Conservation (phyloP, 371 early-diverging fungal genomes). For the Rhizomucor miehei region DNA sequence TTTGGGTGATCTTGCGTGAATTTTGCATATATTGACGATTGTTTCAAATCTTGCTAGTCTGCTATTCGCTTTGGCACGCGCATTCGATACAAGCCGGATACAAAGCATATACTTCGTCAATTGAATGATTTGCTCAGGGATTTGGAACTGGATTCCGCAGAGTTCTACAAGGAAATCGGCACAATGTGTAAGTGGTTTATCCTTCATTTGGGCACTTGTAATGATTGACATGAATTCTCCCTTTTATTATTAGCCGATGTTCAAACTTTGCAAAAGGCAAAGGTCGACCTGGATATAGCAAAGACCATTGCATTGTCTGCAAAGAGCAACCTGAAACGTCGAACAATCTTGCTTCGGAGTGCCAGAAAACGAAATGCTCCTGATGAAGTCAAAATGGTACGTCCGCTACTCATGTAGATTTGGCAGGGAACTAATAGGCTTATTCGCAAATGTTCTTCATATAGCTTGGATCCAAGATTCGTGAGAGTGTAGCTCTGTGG, state of each 20-base stretch:
- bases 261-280: conserved; percentile 43
- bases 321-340: conserved; percentile 43
- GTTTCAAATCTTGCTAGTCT: background rate
- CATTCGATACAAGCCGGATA: conserved; percentile 47
- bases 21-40: background rate
- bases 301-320: conserved; percentile 46
- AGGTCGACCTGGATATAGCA: conserved; percentile 46
- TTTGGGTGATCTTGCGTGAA: too few relatives aligned
- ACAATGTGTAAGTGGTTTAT: conserved; percentile 35
- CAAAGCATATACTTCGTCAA: conserved; percentile 43
- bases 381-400: conserved; percentile 29
- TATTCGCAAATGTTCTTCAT: background rate
- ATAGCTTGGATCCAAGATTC: conserved; percentile 30
- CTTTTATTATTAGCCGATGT: conserved; percentile 28
- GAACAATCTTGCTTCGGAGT: conserved; percentile 29
- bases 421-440: background rate
- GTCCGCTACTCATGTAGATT: background rate
- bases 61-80: conserved; percentile 19
- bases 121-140: conserved; percentile 39
- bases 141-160: conserved; percentile 42
- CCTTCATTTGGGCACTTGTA: too few relatives aligned
- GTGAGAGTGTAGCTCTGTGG: conserved; percentile 28
- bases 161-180: conserved; percentile 39
- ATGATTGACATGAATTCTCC: background rate
- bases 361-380: conserved; percentile 22